Evolutionary conservation across 2,329 filamentous ascomycete genomes (phyloP), one percentile per base, ranked within the genome.

Genomic region (Penicillium hesseltinei): DNA sequence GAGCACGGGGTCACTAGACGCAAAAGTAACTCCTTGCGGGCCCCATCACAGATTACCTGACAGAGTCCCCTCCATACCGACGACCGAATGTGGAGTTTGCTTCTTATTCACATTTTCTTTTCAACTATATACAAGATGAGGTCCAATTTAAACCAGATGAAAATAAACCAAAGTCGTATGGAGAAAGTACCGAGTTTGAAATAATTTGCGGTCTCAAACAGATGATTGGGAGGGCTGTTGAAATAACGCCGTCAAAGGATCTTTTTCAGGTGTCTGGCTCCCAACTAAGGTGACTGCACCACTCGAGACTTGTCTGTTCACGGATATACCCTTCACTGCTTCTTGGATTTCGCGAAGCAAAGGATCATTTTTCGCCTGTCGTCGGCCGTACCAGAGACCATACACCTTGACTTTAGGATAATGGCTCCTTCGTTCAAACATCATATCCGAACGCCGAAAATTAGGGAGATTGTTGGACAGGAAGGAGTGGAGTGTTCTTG

Each of bases 271-370:
- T 3, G 2, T 11, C 17, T 52, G 17, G n/a, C 35, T 6, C 2
- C 11, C 51, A 27, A 27, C 9, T 4, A 17, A 2, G 4, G 27
- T 42, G n/a, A 11, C 10, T 21, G 10, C 0, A 3, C 35, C 48
- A 19, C 15, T 53, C 0, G 43, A n/a, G 1, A 6, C 2, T 2
- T 46, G n/a, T 3, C 21, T 29, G 5, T 19, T 3, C 1, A 45
- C 4, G 1, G 31, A 23, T 8, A 49, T 7, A 1, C 9, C 5
- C 2, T 39, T 23, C 5, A 58, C 21, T 1, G 53, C 56, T 40
- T 51, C 21, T 15, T 56, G 31, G n/a, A 59, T 50, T n/a, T 59
- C 59, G 7, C 33, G 38, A 47, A 61, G 15, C n/a, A 59, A 45
- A 1, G 57, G 21, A 1, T 47, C 51, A 5, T 25, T 25, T 17